These are phyloP conservation scores for Solanum hybrid DNA, from an alignment of 305 asterid genomes.

Conservation along the genomic window DNA sequence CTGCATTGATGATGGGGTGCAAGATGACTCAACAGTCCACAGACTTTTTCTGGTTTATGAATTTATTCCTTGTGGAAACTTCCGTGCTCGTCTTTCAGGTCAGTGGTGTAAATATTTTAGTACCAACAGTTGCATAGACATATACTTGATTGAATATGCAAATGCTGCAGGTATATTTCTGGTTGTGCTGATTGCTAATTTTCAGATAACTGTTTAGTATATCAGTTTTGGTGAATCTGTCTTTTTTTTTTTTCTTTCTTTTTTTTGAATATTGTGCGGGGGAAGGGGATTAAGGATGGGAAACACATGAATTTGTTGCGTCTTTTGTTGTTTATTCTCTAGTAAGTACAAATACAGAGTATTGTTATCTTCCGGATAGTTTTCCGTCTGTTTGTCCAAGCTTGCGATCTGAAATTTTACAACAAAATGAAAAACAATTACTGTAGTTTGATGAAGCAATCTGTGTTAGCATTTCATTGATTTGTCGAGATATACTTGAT, in stretches of 20 bases:
- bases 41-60: slow-evolving; percentile 52
- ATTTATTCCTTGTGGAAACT: slow-evolving; percentile 41
- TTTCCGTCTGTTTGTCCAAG: neutral
- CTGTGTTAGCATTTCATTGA: neutral
- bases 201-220: neutral
- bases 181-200: neutral
- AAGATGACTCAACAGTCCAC: slow-evolving; percentile 27
- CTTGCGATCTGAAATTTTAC: neutral
- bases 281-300: neutral
- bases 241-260: neutral
- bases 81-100: slow-evolving; percentile 51
- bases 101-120: slow-evolving; percentile 5
- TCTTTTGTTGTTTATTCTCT: neutral
- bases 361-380: neutral
- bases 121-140: neutral
- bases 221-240: neutral
- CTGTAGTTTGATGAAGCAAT: neutral
- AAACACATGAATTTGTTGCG: neutral
- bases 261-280: neutral
- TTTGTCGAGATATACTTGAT: neutral
- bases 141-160: neutral
- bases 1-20: slow-evolving; percentile 41
- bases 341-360: neutral
- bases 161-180: neutral
- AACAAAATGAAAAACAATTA: neutral